A percentile compares a stretch with the other conserved stretches of the same genome.
These are phyloP conservation scores for Saccharomycopsis microspora DNA, from an alignment of 805 yeast species.

Conservation along the genomic window DNA sequence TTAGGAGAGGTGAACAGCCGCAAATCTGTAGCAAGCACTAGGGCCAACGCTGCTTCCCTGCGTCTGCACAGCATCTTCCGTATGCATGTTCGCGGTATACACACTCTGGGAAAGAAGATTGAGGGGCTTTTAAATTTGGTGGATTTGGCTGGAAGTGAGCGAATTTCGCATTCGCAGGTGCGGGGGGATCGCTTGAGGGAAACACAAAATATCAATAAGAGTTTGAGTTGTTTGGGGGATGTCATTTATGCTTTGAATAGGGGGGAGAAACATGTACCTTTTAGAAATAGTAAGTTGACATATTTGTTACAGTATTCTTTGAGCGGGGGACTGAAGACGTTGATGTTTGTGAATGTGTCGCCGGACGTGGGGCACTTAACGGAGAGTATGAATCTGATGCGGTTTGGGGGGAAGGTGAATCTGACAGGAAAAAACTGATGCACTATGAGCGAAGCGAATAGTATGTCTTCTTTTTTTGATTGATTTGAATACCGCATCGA, in stretches of 20 bases:
- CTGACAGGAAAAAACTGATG: slow-evolving; percentile 28
- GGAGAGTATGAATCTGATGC: slow-evolving; percentile 74
- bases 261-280: slow-evolving; percentile 59
- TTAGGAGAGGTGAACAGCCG: slow-evolving; percentile 45
- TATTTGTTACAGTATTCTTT: slow-evolving; percentile 75
- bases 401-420: slow-evolving; percentile 83
- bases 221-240: slow-evolving; percentile 81
- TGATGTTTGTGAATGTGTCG: slow-evolving; percentile 87
- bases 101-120: slow-evolving; percentile 32
- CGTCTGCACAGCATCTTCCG: slow-evolving; percentile 83
- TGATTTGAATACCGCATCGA: too few species aligned
- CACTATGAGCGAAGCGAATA: too few species aligned
- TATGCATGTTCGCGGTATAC: slow-evolving; percentile 42
- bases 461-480: too few species aligned
- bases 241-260: slow-evolving; percentile 70
- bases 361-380: slow-evolving; percentile 48
- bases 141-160: slow-evolving; percentile 92
- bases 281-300: slow-evolving; percentile 88
- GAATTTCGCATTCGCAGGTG: slow-evolving; percentile 64
- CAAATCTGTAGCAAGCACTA: slow-evolving; percentile 74
- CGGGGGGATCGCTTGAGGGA: slow-evolving; percentile 75
- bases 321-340: slow-evolving; percentile 76
- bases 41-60: slow-evolving; percentile 74
- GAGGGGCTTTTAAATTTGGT: slow-evolving; percentile 66
- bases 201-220: slow-evolving; percentile 81